Conservation (phyloP, 2,329 filamentous ascomycete species). For the Hyphodiscus sp. region DNA sequence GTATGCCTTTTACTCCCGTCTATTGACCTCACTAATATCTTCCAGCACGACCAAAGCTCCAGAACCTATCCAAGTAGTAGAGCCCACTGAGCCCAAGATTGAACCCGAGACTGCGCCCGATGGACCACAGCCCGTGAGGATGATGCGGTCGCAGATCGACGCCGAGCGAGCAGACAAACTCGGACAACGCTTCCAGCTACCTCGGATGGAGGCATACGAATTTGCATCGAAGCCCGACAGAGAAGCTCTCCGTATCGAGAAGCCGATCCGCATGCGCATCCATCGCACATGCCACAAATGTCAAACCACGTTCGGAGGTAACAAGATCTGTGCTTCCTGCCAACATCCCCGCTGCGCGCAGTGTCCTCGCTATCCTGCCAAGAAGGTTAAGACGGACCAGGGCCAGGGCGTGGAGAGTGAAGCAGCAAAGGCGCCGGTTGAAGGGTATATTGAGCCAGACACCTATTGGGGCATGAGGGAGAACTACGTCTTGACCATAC, state of each 20-base stretch:
- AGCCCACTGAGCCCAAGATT: conserved; percentile 1
- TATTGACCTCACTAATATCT: conserved; percentile 5
- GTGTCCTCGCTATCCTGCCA: conserved; percentile 64
- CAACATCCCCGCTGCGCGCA: conserved; percentile 74
- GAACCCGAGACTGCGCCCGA: not conserved
- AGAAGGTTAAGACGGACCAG: conserved; percentile 45
- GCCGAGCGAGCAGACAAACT: conserved; percentile 30
- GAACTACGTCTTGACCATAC: conserved; percentile 51
- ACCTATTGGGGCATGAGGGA: conserved; percentile 29
- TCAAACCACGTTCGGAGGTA: conserved; percentile 63
- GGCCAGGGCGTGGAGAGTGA: conserved; percentile 34
- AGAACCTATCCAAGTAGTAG: conserved; percentile 4
- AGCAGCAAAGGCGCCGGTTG: conserved; percentile 17
- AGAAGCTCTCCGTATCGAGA: conserved; percentile 51
- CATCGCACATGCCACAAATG: conserved; percentile 79
- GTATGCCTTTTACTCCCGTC: conserved; percentile 7
- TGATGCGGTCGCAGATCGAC: conserved; percentile 24
- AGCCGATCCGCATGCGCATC: conserved; percentile 71
- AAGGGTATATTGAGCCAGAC: conserved; percentile 18
- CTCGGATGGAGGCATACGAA: conserved; percentile 30
- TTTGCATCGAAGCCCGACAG: conserved; percentile 19
- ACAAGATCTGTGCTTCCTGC: conserved; percentile 70
- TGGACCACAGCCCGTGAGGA: conserved; percentile 14
- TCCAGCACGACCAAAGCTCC: conserved; percentile 8
- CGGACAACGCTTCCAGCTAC: conserved; percentile 32